Percentiles rank a stretch among this genome's conserved stretches.
These are phyloP conservation scores for Coniochaeta hoffmannii DNA, from an alignment of 2,329 filamentous ascomycete genomes.

Conservation along the genomic window DNA sequence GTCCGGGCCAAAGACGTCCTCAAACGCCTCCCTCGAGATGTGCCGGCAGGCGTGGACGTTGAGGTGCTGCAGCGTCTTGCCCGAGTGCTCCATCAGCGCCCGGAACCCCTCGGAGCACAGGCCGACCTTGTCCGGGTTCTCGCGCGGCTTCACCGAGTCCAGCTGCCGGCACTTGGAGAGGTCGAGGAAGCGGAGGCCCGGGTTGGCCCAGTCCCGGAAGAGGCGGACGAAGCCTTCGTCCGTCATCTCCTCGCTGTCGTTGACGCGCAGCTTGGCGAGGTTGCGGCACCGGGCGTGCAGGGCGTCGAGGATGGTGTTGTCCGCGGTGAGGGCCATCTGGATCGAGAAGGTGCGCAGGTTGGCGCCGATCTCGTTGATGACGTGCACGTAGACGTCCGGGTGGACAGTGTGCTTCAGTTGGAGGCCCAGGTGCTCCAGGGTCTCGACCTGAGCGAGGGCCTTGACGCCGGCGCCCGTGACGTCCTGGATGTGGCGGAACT, in stretches of 20 bases:
- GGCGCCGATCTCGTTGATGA: slow-evolving; percentile 56
- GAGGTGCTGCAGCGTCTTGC: slow-evolving; percentile 53
- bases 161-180: slow-evolving; percentile 71
- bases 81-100: slow-evolving; percentile 80
- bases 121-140: slow-evolving; percentile 59
- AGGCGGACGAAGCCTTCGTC: slow-evolving; percentile 66
- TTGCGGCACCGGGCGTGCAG: slow-evolving; percentile 63
- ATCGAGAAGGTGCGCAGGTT: slow-evolving; percentile 73
- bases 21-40: slow-evolving; percentile 65
- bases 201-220: slow-evolving; percentile 71
- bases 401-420: slow-evolving; percentile 53
- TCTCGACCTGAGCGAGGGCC: slow-evolving; percentile 52
- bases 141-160: slow-evolving; percentile 61
- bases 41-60: slow-evolving; percentile 82
- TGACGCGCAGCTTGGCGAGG: slow-evolving; percentile 73
- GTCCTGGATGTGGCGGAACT: slow-evolving; percentile 73
- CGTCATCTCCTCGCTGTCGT: slow-evolving; percentile 66
- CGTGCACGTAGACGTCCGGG: slow-evolving; percentile 47
- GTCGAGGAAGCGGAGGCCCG: slow-evolving; percentile 62
- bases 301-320: slow-evolving; percentile 62
- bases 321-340: slow-evolving; percentile 55
- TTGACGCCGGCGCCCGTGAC: slow-evolving; percentile 59
- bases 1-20: slow-evolving; percentile 59
- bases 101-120: slow-evolving; percentile 69
- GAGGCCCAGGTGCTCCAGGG: slow-evolving; percentile 69